A percentile compares a stretch with the other conserved stretches of the same genome.
Conservation (phyloP, 345 rosid genomes). For the Kernera saxatilis region DNA sequence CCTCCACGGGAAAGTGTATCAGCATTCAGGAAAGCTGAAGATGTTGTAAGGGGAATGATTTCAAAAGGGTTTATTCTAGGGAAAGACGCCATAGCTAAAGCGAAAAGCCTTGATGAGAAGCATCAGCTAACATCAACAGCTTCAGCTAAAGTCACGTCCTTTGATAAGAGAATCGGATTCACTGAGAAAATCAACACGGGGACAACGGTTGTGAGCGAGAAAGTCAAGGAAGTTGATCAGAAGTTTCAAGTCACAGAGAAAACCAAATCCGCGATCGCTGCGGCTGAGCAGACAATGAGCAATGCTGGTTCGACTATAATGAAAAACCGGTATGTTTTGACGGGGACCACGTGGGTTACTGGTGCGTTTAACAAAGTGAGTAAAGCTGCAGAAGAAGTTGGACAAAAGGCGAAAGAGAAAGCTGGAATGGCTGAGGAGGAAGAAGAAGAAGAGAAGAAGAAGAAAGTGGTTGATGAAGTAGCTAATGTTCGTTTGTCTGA, state of each 20-base stretch:
- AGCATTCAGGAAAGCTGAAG: conserved; percentile 70
- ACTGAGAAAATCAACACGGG: conserved; percentile 70
- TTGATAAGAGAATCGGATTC: conserved; percentile 71
- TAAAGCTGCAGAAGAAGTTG: conserved; percentile 91
- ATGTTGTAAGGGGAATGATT: conserved; percentile 69
- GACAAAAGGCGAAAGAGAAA: conserved; percentile 84
- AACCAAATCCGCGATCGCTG: conserved; percentile 76
- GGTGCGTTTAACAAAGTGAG: conserved; percentile 76
- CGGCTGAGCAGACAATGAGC: conserved; percentile 69
- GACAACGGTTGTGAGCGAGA: conserved; percentile 55
- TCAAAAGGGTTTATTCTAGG: conserved; percentile 81
- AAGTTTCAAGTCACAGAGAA: conserved; percentile 88
- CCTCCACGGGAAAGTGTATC: conserved; percentile 45
- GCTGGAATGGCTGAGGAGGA: conserved; percentile 44
- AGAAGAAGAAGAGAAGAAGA: conserved; percentile 56
- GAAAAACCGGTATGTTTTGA: conserved; percentile 69
- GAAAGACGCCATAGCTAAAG: conserved; percentile 74
- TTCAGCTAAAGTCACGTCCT: conserved; percentile 66
- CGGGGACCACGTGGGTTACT: conserved; percentile 67
- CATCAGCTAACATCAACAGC: conserved; percentile 76
- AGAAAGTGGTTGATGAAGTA: conserved; percentile 52
- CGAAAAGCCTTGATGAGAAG: conserved; percentile 72
- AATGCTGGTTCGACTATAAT: conserved; percentile 79
- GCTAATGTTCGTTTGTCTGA: conserved; percentile 65
- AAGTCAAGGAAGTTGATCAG: conserved; percentile 82